phyloP scores from a whole-genome alignment of 441 rosid genomes.

The Pelargonium cotyledonis region DNA sequence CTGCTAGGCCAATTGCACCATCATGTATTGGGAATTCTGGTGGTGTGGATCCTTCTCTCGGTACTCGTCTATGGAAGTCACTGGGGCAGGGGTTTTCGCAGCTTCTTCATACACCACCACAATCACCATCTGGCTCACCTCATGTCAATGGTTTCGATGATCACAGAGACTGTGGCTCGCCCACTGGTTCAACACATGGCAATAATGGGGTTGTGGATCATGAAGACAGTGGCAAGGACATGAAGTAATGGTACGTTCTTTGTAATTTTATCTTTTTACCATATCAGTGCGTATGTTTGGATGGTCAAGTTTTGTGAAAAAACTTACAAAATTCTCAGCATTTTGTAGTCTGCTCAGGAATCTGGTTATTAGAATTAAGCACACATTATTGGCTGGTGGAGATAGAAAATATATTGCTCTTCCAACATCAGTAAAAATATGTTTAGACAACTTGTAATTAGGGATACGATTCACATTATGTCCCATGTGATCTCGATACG shows the following conservation, averaged over 20 bases:
- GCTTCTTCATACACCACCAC: conserved; percentile 51
- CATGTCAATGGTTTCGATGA: conserved; percentile 31
- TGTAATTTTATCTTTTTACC: neutral
- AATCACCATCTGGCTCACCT: conserved; percentile 24
- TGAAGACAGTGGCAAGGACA: conserved; percentile 28
- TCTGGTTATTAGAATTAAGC: too few relatives aligned
- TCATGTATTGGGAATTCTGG: conserved; percentile 20
- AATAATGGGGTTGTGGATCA: conserved; percentile 13
- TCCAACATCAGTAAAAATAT: too few relatives aligned
- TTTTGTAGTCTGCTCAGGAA: too few relatives aligned
- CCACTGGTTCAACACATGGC: neutral
- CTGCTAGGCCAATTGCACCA: conserved; percentile 41
- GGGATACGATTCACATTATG: too few relatives aligned
- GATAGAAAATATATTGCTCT: too few relatives aligned
- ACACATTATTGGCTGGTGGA: too few relatives aligned
- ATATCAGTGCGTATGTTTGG: neutral
- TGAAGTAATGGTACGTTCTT: conserved; percentile 40
- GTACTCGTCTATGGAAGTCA: conserved; percentile 71
- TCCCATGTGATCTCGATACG: too few relatives aligned
- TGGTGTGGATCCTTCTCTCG: conserved; percentile 38
- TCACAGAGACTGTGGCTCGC: neutral
- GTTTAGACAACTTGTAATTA: too few relatives aligned
- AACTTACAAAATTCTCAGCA: neutral
- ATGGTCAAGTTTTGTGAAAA: neutral
- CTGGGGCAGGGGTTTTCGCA: conserved; percentile 75